phyloP scores from a whole-genome alignment of 2,329 filamentous ascomycete species.

The Akanthomyces muscarius region DNA sequence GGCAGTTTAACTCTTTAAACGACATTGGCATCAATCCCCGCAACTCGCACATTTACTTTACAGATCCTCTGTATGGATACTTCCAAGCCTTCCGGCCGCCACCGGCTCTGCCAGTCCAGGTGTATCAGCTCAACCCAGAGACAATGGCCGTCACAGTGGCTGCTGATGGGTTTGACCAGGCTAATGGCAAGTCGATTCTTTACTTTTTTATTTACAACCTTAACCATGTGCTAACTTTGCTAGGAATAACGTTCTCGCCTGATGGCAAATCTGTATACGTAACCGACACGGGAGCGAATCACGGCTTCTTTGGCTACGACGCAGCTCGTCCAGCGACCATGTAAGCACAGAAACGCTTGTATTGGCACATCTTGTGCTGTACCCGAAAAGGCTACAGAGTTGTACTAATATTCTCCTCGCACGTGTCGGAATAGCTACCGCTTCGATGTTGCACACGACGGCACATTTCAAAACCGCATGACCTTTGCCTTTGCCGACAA shows the following conservation, averaged over 20 bases:
- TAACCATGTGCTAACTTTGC: background rate
- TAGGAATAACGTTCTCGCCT: constrained; percentile 53
- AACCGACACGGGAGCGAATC: constrained; percentile 51
- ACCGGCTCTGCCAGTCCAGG: constrained; percentile 53
- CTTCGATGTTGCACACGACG: constrained; percentile 42
- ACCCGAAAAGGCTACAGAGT: background rate
- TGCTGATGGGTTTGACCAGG: constrained; percentile 53
- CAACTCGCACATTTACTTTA: constrained; percentile 61
- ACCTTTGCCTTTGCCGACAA: constrained; percentile 53
- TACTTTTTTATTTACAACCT: background rate
- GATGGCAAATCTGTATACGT: constrained; percentile 50
- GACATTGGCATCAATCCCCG: constrained; percentile 51
- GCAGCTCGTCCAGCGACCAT: constrained; percentile 42
- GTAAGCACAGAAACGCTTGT: constrained; percentile 31
- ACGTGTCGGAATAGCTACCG: constrained; percentile 35
- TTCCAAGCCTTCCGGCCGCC: constrained; percentile 53
- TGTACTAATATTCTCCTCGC: background rate
- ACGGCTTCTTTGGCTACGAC: constrained; percentile 41
- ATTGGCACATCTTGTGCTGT: background rate
- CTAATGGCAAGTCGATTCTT: constrained; percentile 42
- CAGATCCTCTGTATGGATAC: constrained; percentile 57
- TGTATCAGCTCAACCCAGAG: constrained; percentile 51
- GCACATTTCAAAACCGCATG: constrained; percentile 44
- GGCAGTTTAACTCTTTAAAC: constrained; percentile 58
- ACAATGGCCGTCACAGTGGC: constrained; percentile 51